Conservation (phyloP, 148 eudicot genomes). For the Amaranthus hypochondriacus region DNA sequence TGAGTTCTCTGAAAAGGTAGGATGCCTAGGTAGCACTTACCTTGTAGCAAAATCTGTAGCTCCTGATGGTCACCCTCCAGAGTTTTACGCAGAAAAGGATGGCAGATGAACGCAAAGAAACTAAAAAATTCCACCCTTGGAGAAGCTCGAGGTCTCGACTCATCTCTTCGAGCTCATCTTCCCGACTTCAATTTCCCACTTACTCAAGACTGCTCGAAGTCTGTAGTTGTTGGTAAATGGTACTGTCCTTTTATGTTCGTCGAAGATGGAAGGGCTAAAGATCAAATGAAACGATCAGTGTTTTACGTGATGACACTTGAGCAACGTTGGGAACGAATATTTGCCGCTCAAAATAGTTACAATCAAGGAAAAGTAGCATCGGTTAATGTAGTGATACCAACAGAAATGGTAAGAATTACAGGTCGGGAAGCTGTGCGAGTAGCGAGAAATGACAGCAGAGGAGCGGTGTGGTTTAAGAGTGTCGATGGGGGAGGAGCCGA, state of each 20-base stretch:
- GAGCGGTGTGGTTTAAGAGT: conserved; percentile 43
- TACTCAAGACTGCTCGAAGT: conserved; percentile 26
- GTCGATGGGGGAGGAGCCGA: not conserved
- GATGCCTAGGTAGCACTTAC: not conserved
- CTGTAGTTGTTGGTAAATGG: conserved; percentile 49
- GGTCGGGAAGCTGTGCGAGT: conserved; percentile 36
- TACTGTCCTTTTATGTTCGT: conserved; percentile 64
- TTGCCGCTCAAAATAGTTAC: conserved; percentile 21
- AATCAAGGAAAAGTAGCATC: conserved; percentile 25
- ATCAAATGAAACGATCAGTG: conserved; percentile 41
- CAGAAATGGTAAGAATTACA: conserved; percentile 32
- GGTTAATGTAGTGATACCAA: conserved; percentile 39
- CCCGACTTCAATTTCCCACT: conserved; percentile 33
- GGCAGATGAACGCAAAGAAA: conserved; percentile 28
- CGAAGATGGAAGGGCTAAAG: conserved; percentile 19
- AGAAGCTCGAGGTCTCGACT: conserved; percentile 32
- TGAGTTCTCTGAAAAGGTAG: conserved; percentile 24
- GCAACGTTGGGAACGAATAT: conserved; percentile 68
- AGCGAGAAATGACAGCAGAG: conserved; percentile 22
- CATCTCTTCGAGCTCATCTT: conserved; percentile 28
- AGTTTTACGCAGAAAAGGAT: conserved; percentile 33
- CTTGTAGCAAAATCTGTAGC: conserved; percentile 42
- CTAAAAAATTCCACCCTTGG: conserved; percentile 28
- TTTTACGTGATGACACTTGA: conserved; percentile 67
- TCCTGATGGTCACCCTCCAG: conserved; percentile 45